phyloP scores from a whole-genome alignment of 495 filamentous ascomycete genomes.

The Daldinia caldariorum region DNA sequence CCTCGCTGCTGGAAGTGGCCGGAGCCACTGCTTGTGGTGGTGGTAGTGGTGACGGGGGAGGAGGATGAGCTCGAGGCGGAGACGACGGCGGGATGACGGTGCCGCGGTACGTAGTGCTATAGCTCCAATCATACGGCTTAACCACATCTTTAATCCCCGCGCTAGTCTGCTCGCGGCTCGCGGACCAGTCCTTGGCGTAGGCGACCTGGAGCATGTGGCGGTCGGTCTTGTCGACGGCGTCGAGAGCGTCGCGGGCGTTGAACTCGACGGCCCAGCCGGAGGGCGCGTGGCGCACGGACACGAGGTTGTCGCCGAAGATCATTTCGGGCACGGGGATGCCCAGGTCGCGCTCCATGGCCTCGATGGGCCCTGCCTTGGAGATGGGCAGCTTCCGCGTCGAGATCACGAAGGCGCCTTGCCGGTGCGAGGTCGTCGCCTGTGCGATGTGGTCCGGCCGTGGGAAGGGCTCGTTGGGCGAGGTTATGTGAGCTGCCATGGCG shows the following conservation, averaged over 20 bases:
- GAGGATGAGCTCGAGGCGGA: not conserved
- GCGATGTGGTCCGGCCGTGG: slow-evolving; percentile 49
- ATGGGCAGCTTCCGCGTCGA: slow-evolving; percentile 88
- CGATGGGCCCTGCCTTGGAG: slow-evolving; percentile 88
- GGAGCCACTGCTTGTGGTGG: not conserved
- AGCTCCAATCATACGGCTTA: slow-evolving; percentile 97
- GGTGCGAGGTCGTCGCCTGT: slow-evolving; percentile 56
- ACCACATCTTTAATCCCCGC: slow-evolving; percentile 93
- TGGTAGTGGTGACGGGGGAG: not conserved
- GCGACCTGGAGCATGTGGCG: slow-evolving; percentile 87
- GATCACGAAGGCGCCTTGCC: slow-evolving; percentile 73
- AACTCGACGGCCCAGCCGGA: slow-evolving; percentile 81
- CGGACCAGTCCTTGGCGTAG: slow-evolving; percentile 90
- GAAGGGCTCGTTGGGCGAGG: slow-evolving; percentile 53
- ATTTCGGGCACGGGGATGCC: slow-evolving; percentile 93
- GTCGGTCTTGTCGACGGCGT: slow-evolving; percentile 93
- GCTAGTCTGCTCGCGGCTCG: slow-evolving; percentile 81
- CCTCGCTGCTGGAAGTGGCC: not conserved
- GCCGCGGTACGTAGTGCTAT: slow-evolving; percentile 85
- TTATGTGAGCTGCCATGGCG: slow-evolving; percentile 46
- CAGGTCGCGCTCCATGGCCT: slow-evolving; percentile 79
- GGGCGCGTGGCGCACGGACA: slow-evolving; percentile 72
- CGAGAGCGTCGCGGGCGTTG: slow-evolving; percentile 85
- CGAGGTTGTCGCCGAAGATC: slow-evolving; percentile 97
- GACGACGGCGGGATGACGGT: slow-evolving; percentile 52